Evolutionary conservation across 208 protist species (phyloP), one percentile per base, ranked within the genome.

Genomic region (Trypanosoma melophagium): DNA sequence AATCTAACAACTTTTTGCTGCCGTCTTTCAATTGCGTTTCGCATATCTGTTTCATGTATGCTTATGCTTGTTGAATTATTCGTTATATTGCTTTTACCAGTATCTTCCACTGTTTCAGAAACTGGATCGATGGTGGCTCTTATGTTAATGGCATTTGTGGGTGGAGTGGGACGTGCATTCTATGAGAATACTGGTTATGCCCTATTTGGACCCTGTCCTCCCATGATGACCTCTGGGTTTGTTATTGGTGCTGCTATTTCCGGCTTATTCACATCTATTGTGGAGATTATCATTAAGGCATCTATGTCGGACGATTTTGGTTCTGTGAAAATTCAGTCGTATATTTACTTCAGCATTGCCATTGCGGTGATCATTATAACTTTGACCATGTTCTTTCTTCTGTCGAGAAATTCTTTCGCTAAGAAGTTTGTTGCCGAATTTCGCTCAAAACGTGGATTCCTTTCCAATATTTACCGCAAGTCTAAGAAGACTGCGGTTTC

Each of bases 131-230:
- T 96, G 12, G 75, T 62, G 12, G 78, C 87, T 19, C 65, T 93
- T 28, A 81, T 97, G 62, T 60, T 90, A 35, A 69, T 83, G n/a
- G 84, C 84, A 50, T 83, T 85, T 72, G 40, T 91, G 3, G 76
- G 78, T 45, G 89, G 88, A 3, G 66, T 77, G 3, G 82, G 70
- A 35, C 82, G 85, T 22, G 89, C 84, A 19, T 94, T 93, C 71
- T 93, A 91, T 66, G 87, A 97, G 69, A 90, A 92, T 60, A 93
- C 84, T 16, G 83, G 89, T n/a, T 97, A 96, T 71, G 92, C 90
- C 22, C 60, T 97, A 19, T 93, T 93, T 50, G 86, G 79, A 13
- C 77, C 83, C 0, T 88, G 88, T 57, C 92, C 92, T 14, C 55
- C 67, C 12, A 87, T 84, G 45, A 89, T 84, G 50, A 89, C 83